Evolutionary conservation across 352 stramenopile genomes (phyloP).

Genomic region (Pythium chondricola): DNA sequence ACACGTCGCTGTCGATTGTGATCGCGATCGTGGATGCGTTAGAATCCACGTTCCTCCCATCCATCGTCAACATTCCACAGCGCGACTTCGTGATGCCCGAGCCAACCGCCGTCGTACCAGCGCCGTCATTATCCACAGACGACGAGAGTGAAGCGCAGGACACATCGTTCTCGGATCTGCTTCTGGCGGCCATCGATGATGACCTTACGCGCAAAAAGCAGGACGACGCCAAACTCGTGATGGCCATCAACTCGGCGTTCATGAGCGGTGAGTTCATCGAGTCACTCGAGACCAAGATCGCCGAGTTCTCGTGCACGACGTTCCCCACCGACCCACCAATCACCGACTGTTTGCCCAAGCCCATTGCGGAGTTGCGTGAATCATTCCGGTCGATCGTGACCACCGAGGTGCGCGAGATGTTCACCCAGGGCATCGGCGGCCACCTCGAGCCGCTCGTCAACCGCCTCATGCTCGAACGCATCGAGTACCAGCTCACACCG

Average conservation of each 20-base stretch:
- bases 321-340: constrained; percentile 57
- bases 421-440: constrained; percentile 38
- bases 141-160: constrained; percentile 21
- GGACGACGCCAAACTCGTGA: constrained; percentile 74
- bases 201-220: constrained; percentile 56
- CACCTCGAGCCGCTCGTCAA: constrained; percentile 39
- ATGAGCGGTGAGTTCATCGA: constrained; percentile 74
- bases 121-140: not conserved
- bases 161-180: constrained; percentile 74
- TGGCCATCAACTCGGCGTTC: constrained; percentile 85
- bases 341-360: constrained; percentile 67
- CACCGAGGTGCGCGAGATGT: constrained; percentile 64
- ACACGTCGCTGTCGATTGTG: constrained; percentile 73
- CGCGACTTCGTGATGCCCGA: constrained; percentile 54
- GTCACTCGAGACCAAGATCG: constrained; percentile 50
- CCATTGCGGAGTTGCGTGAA: constrained; percentile 58
- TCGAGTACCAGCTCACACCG: constrained; percentile 62
- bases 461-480: constrained; percentile 35
- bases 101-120: constrained; percentile 3
- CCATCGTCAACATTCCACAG: constrained; percentile 62
- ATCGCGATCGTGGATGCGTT: constrained; percentile 80
- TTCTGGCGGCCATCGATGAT: constrained; percentile 72
- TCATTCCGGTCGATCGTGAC: constrained; percentile 67
- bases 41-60: constrained; percentile 72
- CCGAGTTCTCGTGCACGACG: constrained; percentile 31